A percentile compares a stretch with the other conserved stretches of the same genome.
These are phyloP conservation scores for Allium sativum DNA, from an alignment of 106 monocot species.

Conservation along the genomic window DNA sequence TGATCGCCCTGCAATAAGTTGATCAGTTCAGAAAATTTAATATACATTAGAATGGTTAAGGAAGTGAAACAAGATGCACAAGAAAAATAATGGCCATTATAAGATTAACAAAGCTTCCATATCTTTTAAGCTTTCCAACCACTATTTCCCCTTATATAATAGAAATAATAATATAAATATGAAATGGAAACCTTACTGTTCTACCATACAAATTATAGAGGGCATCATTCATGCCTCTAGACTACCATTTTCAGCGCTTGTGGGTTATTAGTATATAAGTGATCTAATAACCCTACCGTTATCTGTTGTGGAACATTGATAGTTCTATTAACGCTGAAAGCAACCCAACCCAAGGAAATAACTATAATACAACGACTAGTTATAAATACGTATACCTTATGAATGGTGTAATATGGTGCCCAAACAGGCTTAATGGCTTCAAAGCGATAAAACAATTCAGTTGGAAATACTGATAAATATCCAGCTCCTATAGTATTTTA, in stretches of 20 bases:
- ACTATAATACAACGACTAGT: too few relatives aligned
- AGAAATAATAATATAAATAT: background rate
- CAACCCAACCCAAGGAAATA: background rate
- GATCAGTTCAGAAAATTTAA: background rate
- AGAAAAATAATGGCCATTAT: too few relatives aligned
- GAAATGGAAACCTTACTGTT: slow-evolving; percentile 32
- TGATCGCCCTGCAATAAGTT: slow-evolving; percentile 52
- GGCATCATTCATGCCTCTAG: slow-evolving; percentile 97
- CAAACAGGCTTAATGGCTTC: slow-evolving; percentile 61
- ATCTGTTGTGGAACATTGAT: slow-evolving; percentile 31
- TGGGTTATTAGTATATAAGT: slow-evolving; percentile 32
- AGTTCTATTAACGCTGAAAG: background rate
- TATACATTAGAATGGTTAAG: too few relatives aligned
- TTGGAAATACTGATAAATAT: slow-evolving; percentile 92
- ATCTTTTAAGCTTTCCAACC: too few relatives aligned
- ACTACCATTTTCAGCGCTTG: slow-evolving; percentile 67
- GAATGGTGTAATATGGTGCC: slow-evolving; percentile 99
- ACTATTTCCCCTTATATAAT: too few relatives aligned
- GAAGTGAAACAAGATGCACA: too few relatives aligned
- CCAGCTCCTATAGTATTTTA: slow-evolving; percentile 82
- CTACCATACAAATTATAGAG: slow-evolving; percentile 74
- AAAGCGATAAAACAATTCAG: slow-evolving; percentile 76
- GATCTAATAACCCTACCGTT: slow-evolving; percentile 88
- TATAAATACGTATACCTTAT: slow-evolving; percentile 49
- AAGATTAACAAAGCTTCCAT: too few relatives aligned